A percentile compares a stretch with the other conserved stretches of the same genome.
Conservation (phyloP, 2,329 filamentous ascomycete genomes). For the Alternaria hordeiaustralica region DNA sequence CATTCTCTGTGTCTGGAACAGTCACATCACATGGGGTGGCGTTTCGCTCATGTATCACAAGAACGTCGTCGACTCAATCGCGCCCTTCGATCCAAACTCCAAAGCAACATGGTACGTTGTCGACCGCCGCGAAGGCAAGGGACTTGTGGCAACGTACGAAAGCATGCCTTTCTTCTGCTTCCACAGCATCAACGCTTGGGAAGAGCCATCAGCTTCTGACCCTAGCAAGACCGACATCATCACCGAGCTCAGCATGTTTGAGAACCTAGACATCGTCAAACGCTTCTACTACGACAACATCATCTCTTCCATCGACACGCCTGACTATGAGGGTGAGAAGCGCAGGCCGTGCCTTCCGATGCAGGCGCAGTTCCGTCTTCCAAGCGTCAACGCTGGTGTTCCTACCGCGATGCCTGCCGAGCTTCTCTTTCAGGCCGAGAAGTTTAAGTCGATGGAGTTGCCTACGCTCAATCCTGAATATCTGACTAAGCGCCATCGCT, state of each 20-base stretch:
- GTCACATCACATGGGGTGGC: constrained; percentile 65
- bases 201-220: constrained; percentile 57
- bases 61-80: constrained; percentile 73
- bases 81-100: constrained; percentile 64
- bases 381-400: constrained; percentile 44
- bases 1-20: constrained; percentile 74
- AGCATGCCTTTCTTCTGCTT: constrained; percentile 77
- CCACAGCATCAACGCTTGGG: constrained; percentile 79
- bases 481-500: constrained; percentile 62
- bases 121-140: constrained; percentile 67
- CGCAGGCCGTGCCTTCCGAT: constrained; percentile 34
- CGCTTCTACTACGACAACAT: constrained; percentile 67
- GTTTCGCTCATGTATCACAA: constrained; percentile 67
- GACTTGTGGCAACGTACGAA: constrained; percentile 72
- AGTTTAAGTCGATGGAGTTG: constrained; percentile 63
- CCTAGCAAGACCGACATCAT: constrained; percentile 61
- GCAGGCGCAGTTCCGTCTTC: constrained; percentile 40
- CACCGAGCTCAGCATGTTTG: constrained; percentile 70
- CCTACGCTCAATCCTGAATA: constrained; percentile 69
- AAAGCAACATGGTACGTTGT: constrained; percentile 75
- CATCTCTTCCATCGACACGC: constrained; percentile 23
- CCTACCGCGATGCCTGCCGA: constrained; percentile 7
- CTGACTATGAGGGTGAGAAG: constrained; percentile 30
- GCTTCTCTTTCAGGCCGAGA: constrained; percentile 30
- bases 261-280: constrained; percentile 69